Conservation (phyloP, 495 filamentous ascomycete species). For the Xylaria sp. region DNA sequence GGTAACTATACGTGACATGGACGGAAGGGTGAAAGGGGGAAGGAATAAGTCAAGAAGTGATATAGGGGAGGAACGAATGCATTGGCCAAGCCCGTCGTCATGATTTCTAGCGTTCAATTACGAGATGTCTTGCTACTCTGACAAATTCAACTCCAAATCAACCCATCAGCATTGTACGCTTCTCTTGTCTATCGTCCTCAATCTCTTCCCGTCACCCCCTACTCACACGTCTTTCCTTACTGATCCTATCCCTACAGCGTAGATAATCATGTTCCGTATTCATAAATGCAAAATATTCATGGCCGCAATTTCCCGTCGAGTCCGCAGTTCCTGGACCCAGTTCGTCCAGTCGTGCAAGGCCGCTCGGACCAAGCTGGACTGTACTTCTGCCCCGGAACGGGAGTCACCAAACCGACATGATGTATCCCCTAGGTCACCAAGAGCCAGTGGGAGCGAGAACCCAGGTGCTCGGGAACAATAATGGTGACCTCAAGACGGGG, state of each 20-base stretch:
- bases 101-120: too few species aligned
- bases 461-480: neutral
- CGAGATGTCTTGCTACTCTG: neutral
- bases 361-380: slow-evolving; percentile 18
- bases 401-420: slow-evolving; percentile 11
- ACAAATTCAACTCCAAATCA: neutral
- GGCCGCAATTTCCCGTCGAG: slow-evolving; percentile 1
- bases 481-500: neutral
- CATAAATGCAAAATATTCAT: slow-evolving; percentile 14
- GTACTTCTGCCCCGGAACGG: neutral
- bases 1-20: too few species aligned
- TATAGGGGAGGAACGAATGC: neutral
- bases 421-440: slow-evolving; percentile 18
- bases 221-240: neutral
- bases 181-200: too few species aligned
- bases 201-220: neutral
- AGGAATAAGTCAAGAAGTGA: neutral
- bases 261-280: slow-evolving; percentile 17
- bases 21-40: too few species aligned
- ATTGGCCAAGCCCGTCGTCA: too few species aligned
- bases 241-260: neutral
- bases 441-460: neutral
- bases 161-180: neutral
- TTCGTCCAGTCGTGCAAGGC: slow-evolving; percentile 9
- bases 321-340: neutral